These are phyloP conservation scores for Globisporangium perplexum DNA, from an alignment of 352 stramenopile species.

Conservation along the genomic window DNA sequence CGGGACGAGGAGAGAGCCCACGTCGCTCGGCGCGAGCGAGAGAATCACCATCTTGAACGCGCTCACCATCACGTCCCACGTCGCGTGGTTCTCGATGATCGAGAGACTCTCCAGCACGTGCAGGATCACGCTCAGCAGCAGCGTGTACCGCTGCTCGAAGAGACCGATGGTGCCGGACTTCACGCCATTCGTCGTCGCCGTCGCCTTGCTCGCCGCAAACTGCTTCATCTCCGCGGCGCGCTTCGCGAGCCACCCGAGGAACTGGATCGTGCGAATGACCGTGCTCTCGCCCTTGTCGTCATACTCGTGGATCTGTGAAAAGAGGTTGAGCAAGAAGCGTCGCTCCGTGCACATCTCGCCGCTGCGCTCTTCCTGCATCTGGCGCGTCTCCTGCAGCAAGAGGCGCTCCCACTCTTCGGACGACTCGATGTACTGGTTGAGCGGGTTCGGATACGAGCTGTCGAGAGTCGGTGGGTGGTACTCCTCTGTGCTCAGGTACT, in stretches of 20 bases:
- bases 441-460: conserved; percentile 38
- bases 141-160: conserved; percentile 47
- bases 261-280: conserved; percentile 80
- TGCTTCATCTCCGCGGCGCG: conserved; percentile 63
- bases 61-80: conserved; percentile 87
- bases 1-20: conserved; percentile 60
- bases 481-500: conserved; percentile 71
- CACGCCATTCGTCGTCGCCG: conserved; percentile 12
- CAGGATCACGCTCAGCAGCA: conserved; percentile 69
- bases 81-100: conserved; percentile 88
- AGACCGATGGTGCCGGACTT: conserved; percentile 13
- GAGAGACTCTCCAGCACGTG: conserved; percentile 83
- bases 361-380: conserved; percentile 52
- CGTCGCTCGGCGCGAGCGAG: conserved; percentile 51
- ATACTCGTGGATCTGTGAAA: conserved; percentile 81
- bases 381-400: conserved; percentile 49
- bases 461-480: conserved; percentile 54
- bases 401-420: conserved; percentile 46
- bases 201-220: conserved; percentile 26
- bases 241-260: conserved; percentile 70
- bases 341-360: conserved; percentile 76
- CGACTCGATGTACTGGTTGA: conserved; percentile 40
- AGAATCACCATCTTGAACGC: conserved; percentile 67
- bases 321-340: conserved; percentile 77
- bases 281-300: conserved; percentile 85